Conservation (phyloP, 2,329 filamentous ascomycete genomes). For the Aspergillus tubingensis region DNA sequence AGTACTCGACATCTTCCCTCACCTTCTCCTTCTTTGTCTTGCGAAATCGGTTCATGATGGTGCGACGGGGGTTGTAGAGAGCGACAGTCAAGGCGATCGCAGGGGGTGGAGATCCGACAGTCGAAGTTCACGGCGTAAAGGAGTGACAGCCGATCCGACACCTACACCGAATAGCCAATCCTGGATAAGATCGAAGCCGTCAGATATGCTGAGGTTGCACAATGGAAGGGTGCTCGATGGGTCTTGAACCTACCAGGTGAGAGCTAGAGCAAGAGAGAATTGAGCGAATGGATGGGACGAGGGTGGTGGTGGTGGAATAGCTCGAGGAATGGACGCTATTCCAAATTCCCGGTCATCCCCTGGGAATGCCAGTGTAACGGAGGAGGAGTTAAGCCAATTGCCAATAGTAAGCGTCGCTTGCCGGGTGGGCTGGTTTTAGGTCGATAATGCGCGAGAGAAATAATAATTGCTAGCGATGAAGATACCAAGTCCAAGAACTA, state of each 20-base stretch:
- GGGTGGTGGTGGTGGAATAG: background rate
- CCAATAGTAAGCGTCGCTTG: conserved; percentile 16
- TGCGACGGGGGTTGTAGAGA: background rate
- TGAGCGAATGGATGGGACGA: background rate
- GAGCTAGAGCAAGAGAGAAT: background rate
- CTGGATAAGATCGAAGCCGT: background rate
- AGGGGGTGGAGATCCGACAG: background rate
- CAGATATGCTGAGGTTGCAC: background rate
- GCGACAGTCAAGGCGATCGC: background rate
- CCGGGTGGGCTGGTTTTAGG: conserved; percentile 13
- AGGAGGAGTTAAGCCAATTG: conserved; percentile 4
- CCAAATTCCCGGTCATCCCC: conserved; percentile 3
- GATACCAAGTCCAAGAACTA: background rate
- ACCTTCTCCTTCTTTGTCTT: conserved; percentile 42
- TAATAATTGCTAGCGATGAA: background rate
- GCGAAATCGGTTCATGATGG: conserved; percentile 45
- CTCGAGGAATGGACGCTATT: background rate
- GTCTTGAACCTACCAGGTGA: background rate
- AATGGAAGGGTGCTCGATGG: background rate
- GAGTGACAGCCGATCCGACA: background rate
- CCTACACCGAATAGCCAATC: background rate
- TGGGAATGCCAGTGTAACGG: background rate
- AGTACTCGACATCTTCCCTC: conserved; percentile 22
- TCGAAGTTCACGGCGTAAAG: background rate
- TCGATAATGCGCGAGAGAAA: conserved; percentile 9